phyloP scores from a whole-genome alignment of 306 rosid genomes.

The Argentina anserina region DNA sequence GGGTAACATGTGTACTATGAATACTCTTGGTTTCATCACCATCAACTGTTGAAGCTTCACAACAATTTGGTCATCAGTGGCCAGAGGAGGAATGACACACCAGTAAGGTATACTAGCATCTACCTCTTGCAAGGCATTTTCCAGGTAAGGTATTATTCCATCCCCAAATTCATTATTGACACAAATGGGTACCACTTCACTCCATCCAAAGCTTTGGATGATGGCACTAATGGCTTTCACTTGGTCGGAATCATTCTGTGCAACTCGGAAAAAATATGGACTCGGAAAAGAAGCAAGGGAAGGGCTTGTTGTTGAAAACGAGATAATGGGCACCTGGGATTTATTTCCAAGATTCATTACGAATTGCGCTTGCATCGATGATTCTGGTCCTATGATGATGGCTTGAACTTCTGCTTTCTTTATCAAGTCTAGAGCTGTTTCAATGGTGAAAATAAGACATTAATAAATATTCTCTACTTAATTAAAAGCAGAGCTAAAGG shows the following conservation, averaged over 20 bases:
- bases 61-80: constrained; percentile 35
- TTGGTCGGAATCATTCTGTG: constrained; percentile 38
- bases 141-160: constrained; percentile 36
- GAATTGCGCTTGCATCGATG: constrained; percentile 33
- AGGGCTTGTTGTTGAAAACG: too few species aligned
- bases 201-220: constrained; percentile 45
- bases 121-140: constrained; percentile 33
- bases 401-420: constrained; percentile 1
- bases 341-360: constrained; percentile 30
- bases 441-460: too few species aligned
- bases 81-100: constrained; percentile 29
- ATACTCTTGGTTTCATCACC: constrained; percentile 44
- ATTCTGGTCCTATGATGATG: constrained; percentile 33
- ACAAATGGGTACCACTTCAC: constrained; percentile 40
- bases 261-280: too few species aligned
- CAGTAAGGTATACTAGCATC: constrained; percentile 29
- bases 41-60: constrained; percentile 40
- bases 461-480: too few species aligned
- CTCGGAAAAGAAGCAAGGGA: too few species aligned
- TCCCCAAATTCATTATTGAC: constrained; percentile 38
- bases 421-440: constrained; percentile 13
- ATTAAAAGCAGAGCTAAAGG: too few species aligned
- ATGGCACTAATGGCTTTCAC: constrained; percentile 33
- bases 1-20: constrained; percentile 47
- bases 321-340: too few species aligned